Evolutionary conservation across 768 basidiomycete species (phyloP), one percentile per base, ranked within the genome.

Genomic region (Naganishia vishniacii): DNA sequence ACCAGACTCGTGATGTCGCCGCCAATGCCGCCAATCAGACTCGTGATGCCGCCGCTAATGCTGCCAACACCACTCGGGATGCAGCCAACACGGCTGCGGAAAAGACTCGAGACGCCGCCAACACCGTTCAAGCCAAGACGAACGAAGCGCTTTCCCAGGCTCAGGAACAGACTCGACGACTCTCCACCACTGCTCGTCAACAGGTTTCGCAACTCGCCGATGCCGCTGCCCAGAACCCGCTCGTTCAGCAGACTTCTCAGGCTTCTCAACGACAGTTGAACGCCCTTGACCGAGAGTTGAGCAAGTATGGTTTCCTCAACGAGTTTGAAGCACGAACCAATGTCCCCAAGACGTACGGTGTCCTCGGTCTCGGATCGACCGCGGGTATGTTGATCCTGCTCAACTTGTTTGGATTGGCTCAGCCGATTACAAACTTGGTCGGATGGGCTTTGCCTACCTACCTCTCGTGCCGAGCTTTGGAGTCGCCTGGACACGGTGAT

Each of bases 361-460:
- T 89, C 68, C 78, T 97, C 70, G 90, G 89, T 61, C 82, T 83
- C 67, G 79, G 86, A 62, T 65, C 81, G 60, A 79, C 93, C 71
- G 81, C 72, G 58, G 73, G 72, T 65, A 62, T 70, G 42, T 59
- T 78, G 56, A 76, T 78, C 71, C 75, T 77, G 71, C 72, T 78
- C 73, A 78, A 77, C 75, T 67, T 78, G 56, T 71, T 77, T 81
- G 83, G 91, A 49, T 85, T 93, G 72, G 95, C 95, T 53, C 83
- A 86, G 6, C 89, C 92, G 71, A 83, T 94, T 69, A 93, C 94
- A 64, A 94, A 95, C 80, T 82, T 95, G 71, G 84, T 99, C 73
- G 95, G 93, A 60, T 98, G 88, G 87, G 89, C 81, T 29, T 82
- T 98, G 72, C 95, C 95, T 26, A 91, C 92, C 4, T 98, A 91